Evolutionary conservation across 2,329 filamentous ascomycete species (phyloP), one percentile per base, ranked within the genome.

Genomic region (Aspergillus sp.): DNA sequence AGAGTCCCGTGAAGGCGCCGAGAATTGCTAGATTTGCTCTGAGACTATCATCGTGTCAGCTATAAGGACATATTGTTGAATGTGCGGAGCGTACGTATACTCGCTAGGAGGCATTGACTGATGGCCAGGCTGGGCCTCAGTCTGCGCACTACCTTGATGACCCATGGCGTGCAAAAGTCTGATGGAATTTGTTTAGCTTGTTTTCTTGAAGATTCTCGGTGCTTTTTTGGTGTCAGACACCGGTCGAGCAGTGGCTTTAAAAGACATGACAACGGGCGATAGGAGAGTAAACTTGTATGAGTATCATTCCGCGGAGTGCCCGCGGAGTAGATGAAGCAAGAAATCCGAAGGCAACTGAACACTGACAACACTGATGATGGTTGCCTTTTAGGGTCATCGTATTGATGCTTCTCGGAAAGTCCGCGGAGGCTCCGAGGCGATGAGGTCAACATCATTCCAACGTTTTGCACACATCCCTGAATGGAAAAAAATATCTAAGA

Each of bases 1-100:
- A 70, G 0, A 62, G 38, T 7, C 56, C 57, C 1, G 58, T 52
- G 5, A 56, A 60, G 4, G 65, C 59, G 1, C 67, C 68, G 7
- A 60, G 15, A 12, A 70, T 50, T 2, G 59, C 51, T 5, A 67
- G 47, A 37, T 57, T 60, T 43, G 63, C 56, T 30, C 56, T 55
- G 3, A 52, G 46, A 1, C 64, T 68, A 17, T 4, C 20, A 23
- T 20, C 13, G 2, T n/a, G 32, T 5, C 9, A 22, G 15, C 7
- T 6, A 44, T 17, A 9, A 2, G 2, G 7, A 5, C 7, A 27
- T 46, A 13, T 2, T 3, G 6, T 5, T 3, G 10, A n/a, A 10
- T 5, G 2, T 15, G 23, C 12, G 5, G 10, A 15, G 47, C 47
- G 20, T 50, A 61, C 62, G 57, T 62, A 38, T 62, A 62, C 49